Evolutionary conservation across 2,329 filamentous ascomycete species (phyloP), one percentile per base, ranked within the genome.

Genomic region (Alternaria angustiovoidea): DNA sequence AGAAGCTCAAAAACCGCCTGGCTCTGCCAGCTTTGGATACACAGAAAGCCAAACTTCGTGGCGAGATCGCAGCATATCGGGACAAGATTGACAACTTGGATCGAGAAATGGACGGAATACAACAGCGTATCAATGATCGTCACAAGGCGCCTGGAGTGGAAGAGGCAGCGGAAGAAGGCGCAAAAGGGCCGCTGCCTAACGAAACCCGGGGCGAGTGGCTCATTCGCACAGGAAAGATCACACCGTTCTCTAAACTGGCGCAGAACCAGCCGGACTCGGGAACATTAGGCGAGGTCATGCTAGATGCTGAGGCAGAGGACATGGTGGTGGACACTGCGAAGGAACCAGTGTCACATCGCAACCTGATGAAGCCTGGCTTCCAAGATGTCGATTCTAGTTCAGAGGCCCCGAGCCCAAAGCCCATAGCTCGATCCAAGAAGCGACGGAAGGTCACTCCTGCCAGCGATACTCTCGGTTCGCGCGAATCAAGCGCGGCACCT

Each of bases 151-250:
- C 82, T 34, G 80, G 81, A 11, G 78, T 79, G 4, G 79, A 81
- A 2, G 81, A 83, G 9, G 69, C 79, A 7, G 66, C 64, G 1
- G 79, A 78, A 30, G 75, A 79, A 20, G 81, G 80, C 47, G 85
- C 85, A 28, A 88, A 85, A 53, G 84, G 85, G 59, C 88, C 87
- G 54, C 80, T 94, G 57, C 88, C 91, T 1, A 91, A 91, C 61
- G 95, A 98, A 81, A 93, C 87, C 24, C 89, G 92, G 62, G 88
- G 94, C 51, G 94, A 97, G 47, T 99, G 91, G 75, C 86, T 99
- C 47, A 95, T 99, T 49, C 89, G 95, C 28, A 99, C 94, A 0
- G 95, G 95, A 62, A 98, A 98, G 80, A 98, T 99, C 68, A 99
- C 95, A 0, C 95, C 95, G 0, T 99, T 99, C 73, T 91, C 93